Conservation (phyloP, 1,284 basidiomycete species). For the Microbotryum silenes-acaulis region DNA sequence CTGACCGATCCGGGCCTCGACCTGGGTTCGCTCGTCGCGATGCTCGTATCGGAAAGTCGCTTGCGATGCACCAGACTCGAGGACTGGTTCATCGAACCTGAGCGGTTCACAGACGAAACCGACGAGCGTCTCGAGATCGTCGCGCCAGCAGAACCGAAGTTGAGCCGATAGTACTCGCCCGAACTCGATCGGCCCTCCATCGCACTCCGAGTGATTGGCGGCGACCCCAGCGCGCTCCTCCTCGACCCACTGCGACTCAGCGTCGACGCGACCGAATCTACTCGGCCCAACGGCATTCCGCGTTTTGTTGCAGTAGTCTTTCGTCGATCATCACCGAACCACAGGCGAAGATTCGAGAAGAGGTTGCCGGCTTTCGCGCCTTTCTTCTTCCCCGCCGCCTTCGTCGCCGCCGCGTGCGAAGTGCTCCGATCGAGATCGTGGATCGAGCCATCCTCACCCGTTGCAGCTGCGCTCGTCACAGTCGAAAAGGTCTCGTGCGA, state of each 20-base stretch:
- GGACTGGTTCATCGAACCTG: no score
- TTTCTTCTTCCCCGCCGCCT: conserved; percentile 32
- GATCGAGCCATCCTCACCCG: no score
- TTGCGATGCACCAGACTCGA: no score
- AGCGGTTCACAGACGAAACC: neutral
- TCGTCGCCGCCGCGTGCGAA: conserved; percentile 28
- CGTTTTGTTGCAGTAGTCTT: conserved; percentile 39
- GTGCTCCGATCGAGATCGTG: conserved; percentile 4
- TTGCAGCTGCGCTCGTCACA: neutral
- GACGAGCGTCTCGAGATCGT: conserved; percentile 34
- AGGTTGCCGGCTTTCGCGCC: conserved; percentile 37
- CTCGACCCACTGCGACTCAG: neutral
- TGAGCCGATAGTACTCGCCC: conserved; percentile 19
- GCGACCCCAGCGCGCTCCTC: neutral
- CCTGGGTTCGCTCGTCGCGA: no score
- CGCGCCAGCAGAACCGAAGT: conserved; percentile 23
- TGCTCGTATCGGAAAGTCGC: no score
- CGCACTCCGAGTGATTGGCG: neutral
- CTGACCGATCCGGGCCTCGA: no score
- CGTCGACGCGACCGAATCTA: conserved; percentile 16
- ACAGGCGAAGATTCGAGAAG: conserved; percentile 44
- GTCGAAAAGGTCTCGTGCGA: conserved; percentile 15
- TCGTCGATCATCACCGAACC: conserved; percentile 45
- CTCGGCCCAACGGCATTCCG: conserved; percentile 21
- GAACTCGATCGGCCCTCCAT: neutral